Percentiles rank a stretch among this genome's conserved stretches.
Evolutionary conservation across 2,329 filamentous ascomycete species (phyloP).

Genomic region (Colletotrichum graminicola): DNA sequence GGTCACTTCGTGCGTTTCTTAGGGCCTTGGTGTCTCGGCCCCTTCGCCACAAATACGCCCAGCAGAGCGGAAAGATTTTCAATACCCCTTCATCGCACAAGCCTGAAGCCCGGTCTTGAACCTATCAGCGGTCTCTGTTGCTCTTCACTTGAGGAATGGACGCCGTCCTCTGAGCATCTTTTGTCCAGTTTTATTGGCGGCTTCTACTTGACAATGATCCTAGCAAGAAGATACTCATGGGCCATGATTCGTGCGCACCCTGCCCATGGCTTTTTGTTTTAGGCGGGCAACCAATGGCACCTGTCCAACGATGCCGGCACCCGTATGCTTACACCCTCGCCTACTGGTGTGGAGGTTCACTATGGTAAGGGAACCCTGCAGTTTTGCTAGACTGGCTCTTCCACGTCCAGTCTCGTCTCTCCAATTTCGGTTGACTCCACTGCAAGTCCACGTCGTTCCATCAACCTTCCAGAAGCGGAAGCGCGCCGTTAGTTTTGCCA

Average conservation of each 20-base stretch:
- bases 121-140: constrained; percentile 30
- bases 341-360: neutral
- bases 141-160: neutral
- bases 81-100: constrained; percentile 23
- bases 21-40: constrained; percentile 31
- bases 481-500: constrained; percentile 43
- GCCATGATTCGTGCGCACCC: constrained; percentile 37
- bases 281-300: constrained; percentile 14
- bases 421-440: constrained; percentile 37
- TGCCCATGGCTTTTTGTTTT: neutral
- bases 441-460: constrained; percentile 41
- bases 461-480: constrained; percentile 48
- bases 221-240: neutral
- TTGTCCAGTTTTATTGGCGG: neutral
- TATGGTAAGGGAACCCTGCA: constrained; percentile 3
- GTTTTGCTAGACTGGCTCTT: constrained; percentile 25
- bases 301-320: constrained; percentile 2
- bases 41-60: constrained; percentile 23
- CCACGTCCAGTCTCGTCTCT: constrained; percentile 31
- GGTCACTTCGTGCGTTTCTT: constrained; percentile 21
- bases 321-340: neutral
- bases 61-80: constrained; percentile 33
- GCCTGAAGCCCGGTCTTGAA: constrained; percentile 21
- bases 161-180: neutral
- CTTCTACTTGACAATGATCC: neutral